Base-by-base conservation (phyloP, 768 basidiomycete genomes). In the Boletus bicolor region DNA sequence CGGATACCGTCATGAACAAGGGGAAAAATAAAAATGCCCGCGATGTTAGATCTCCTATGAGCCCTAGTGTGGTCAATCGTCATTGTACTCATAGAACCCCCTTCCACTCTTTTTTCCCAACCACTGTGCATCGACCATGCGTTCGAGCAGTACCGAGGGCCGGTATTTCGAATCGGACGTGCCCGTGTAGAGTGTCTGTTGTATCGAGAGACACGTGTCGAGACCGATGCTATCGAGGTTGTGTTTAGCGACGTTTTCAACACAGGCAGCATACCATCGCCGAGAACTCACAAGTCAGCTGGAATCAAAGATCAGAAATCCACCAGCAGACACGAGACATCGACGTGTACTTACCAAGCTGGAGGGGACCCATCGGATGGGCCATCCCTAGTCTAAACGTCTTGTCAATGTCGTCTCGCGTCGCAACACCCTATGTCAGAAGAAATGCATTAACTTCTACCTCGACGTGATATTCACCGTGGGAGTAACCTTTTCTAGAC, bases 91-190 rank as follows among this genome's bases (percentile, higher is more conserved):
- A 66, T 97, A 98, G 72, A 98, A 98, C 17, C 95, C 94, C 70
- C 89, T 93, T 5, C 94, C 93, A 55, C 82, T 91, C 79, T 96
- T 96, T 78, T 80, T 87, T 11, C 96, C 96, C 49, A 89, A 79
- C 91, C 91, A 98, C 48, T 89, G 86, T 19, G 96, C 96, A 67
- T 96, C 92, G 5, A 98, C 96, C 96, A 98, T 98, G 36, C 93
- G 81, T 64, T 93, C 90, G 9, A 98, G 81, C 17, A 98, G 79
- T 26, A 94, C 79, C 57, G 88, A 87, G 0, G 96, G 95, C 7
- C 96, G 85, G 72, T 98, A 98, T 72, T 98, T 98, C 9, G 89
- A 90, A 72, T 98, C 96, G 0, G 89, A 83, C 9, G 93, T 96
- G 54, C 93, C 93, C 49, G 81, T 81, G 61, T 94, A 91, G 6